phyloP scores from a whole-genome alignment of 768 basidiomycete genomes.

The Amyloporia xantha region DNA sequence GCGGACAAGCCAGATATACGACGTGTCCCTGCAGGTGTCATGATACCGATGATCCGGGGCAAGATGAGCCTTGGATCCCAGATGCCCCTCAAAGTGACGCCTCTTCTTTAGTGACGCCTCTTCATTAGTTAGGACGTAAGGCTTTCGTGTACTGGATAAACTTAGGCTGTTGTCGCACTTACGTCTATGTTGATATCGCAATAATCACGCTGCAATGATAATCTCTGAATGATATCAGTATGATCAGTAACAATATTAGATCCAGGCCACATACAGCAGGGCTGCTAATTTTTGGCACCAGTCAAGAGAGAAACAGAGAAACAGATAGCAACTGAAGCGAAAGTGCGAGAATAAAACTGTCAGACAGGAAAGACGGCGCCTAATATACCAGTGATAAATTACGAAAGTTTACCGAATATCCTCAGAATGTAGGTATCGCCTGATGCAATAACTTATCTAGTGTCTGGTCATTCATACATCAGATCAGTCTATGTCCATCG shows the following conservation, averaged over 20 bases:
- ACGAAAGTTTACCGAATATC: neutral
- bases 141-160: no score
- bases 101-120: neutral
- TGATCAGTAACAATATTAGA: no score
- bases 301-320: no score
- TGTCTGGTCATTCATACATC: neutral
- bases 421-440: neutral
- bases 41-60: slow-evolving; percentile 28
- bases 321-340: no score
- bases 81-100: slow-evolving; percentile 29
- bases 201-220: no score
- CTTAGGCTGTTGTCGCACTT: no score
- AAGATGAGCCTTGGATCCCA: slow-evolving; percentile 22
- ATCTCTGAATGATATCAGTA: no score
- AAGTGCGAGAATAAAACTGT: no score
- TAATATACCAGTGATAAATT: neutral
- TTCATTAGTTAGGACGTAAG: no score
- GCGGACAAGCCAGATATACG: slow-evolving; percentile 24
- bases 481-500: neutral
- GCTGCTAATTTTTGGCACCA: no score
- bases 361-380: neutral
- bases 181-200: no score
- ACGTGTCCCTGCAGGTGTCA: slow-evolving; percentile 25
- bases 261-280: no score
- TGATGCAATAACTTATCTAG: neutral